phyloP scores from a whole-genome alignment of 176 grass and related monocot species.

The Hordeum marinum region DNA sequence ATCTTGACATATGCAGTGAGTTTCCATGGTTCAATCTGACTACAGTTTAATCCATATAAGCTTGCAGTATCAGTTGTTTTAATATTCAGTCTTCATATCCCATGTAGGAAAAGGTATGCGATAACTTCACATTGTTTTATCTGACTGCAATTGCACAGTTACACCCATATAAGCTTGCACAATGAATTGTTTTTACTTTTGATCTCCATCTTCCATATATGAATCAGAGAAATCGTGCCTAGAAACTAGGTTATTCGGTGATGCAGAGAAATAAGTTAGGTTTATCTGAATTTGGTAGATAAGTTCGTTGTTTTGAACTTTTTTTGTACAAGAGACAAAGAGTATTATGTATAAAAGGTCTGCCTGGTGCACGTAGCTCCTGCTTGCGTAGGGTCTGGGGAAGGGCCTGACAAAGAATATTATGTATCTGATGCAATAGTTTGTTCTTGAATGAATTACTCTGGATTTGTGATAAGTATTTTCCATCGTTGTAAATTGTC shows the following conservation, averaged over 20 bases:
- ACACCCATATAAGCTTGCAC: neutral
- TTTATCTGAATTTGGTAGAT: neutral
- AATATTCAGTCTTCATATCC: neutral
- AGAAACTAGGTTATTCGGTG: neutral
- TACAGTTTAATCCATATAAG: neutral
- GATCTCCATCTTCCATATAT: neutral
- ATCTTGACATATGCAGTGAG: neutral
- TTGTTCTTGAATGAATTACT: neutral
- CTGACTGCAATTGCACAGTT: neutral
- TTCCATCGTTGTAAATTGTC: neutral
- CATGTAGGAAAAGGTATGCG: neutral
- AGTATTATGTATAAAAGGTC: no score
- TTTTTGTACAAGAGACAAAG: neutral
- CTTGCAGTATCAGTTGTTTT: neutral
- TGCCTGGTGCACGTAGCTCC: no score
- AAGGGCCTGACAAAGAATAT: neutral
- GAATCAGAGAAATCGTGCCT: neutral
- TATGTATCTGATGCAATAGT: neutral
- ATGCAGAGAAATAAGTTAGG: neutral
- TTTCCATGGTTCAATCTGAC: neutral
- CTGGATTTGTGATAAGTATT: neutral
- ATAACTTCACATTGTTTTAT: neutral
- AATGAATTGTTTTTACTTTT: neutral
- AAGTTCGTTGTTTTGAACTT: neutral
- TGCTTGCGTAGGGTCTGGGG: no score